A percentile compares a stretch with the other conserved stretches of the same genome.
Conservation (phyloP, 2,329 filamentous ascomycete species). For the Aspergillus udagawae region DNA sequence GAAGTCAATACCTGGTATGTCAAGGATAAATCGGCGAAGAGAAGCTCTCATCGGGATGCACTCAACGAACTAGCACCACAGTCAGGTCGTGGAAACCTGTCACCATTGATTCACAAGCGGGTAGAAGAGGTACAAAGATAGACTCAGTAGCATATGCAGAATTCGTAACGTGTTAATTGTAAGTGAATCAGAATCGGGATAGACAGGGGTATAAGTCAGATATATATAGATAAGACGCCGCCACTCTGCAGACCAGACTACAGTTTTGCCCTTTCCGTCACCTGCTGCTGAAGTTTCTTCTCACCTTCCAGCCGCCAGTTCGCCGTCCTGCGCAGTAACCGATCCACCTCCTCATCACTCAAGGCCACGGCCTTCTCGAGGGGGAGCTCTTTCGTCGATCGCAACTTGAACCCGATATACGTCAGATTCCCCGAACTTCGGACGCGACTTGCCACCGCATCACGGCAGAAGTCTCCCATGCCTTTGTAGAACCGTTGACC, state of each 20-base stretch:
- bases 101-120: too few relatives aligned
- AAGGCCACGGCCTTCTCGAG: slow-evolving; percentile 31
- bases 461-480: slow-evolving; percentile 53
- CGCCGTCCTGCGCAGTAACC: slow-evolving; percentile 22
- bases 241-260: background rate
- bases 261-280: slow-evolving; percentile 26
- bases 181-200: background rate
- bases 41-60: too few relatives aligned
- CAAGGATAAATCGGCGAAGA: too few relatives aligned
- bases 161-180: too few relatives aligned
- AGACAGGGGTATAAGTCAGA: background rate
- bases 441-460: slow-evolving; percentile 28
- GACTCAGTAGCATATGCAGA: too few relatives aligned
- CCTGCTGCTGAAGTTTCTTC: slow-evolving; percentile 27
- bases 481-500: slow-evolving; percentile 51
- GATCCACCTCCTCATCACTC: slow-evolving; percentile 35
- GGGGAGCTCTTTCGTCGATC: slow-evolving; percentile 24
- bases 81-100: too few relatives aligned
- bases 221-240: background rate
- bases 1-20: too few relatives aligned
- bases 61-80: too few relatives aligned
- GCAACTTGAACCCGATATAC: slow-evolving; percentile 28
- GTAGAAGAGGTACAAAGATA: too few relatives aligned
- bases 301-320: slow-evolving; percentile 35
- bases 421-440: slow-evolving; percentile 26